Conservation (phyloP, 306 rosid species). For the Prunus mira region DNA sequence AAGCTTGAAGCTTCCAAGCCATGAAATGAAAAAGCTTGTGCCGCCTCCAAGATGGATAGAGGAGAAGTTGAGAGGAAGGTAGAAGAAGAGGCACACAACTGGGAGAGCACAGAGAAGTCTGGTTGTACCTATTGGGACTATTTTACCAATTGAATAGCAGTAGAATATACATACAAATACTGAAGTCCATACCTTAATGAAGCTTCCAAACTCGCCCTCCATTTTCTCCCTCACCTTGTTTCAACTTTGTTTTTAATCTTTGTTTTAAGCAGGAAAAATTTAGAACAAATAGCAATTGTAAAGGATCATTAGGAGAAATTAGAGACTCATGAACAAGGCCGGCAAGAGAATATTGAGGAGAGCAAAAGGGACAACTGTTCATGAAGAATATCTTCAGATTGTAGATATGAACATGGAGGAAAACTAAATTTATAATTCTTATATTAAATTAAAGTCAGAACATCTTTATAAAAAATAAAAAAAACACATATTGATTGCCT, state of each 20-base stretch:
- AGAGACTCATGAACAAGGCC: background rate
- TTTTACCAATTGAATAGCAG: slow-evolving; percentile 15
- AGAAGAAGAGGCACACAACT: slow-evolving; percentile 20
- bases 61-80: slow-evolving; percentile 23
- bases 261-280: background rate
- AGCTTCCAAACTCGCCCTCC: slow-evolving; percentile 22
- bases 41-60: slow-evolving; percentile 20
- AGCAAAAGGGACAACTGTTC: too few relatives aligned
- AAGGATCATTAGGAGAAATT: background rate
- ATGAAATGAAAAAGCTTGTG: slow-evolving; percentile 22
- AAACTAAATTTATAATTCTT: background rate
- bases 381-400: too few relatives aligned
- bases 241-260: background rate
- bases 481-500: background rate
- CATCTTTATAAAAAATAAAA: background rate
- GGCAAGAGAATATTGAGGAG: too few relatives aligned
- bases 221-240: background rate
- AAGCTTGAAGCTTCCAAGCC: slow-evolving; percentile 37
- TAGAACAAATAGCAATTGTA: background rate
- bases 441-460: background rate
- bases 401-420: background rate
- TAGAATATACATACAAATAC: slow-evolving; percentile 7
- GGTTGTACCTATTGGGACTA: slow-evolving; percentile 7
- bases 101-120: slow-evolving; percentile 25
- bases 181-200: slow-evolving; percentile 17